Evolutionary conservation across 2,329 filamentous ascomycete genomes (phyloP).

Genomic region (Scytalidium lignicola): DNA sequence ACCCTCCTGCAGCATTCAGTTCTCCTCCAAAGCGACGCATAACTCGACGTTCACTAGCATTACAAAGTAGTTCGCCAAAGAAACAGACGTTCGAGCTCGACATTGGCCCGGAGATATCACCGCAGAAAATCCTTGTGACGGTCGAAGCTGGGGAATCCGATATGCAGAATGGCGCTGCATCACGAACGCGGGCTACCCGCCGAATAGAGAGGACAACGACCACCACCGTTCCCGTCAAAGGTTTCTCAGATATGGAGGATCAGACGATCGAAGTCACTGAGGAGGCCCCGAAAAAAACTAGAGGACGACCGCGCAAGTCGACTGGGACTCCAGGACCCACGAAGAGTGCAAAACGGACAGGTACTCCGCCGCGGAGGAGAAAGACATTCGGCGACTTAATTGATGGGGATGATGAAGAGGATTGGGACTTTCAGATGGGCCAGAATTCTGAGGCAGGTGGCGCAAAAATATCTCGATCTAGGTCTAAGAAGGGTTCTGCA

Average conservation of each 20-base stretch:
- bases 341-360: conserved; percentile 17
- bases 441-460: conserved; percentile 15
- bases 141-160: conserved; percentile 27
- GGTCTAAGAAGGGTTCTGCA: conserved; percentile 11
- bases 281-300: conserved; percentile 33
- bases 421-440: conserved; percentile 17
- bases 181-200: conserved; percentile 12
- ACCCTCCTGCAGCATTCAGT: conserved; percentile 17
- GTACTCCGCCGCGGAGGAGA: conserved; percentile 18
- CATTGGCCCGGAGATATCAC: conserved; percentile 27
- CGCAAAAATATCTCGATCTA: conserved; percentile 22
- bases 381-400: conserved; percentile 20
- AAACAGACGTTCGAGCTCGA: conserved; percentile 30
- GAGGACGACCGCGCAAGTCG: conserved; percentile 38
- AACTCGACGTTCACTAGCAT: conserved; percentile 18
- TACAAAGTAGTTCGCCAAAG: conserved; percentile 24
- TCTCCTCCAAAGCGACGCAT: conserved; percentile 17
- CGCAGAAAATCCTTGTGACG: conserved; percentile 29
- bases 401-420: conserved; percentile 20
- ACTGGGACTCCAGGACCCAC: conserved; percentile 31
- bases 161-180: conserved; percentile 16
- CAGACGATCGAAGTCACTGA: conserved; percentile 12
- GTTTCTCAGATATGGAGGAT: conserved; percentile 26
- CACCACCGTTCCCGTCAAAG: conserved; percentile 27
- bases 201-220: conserved; percentile 24